Base-by-base conservation (phyloP, 805 yeast genomes). In the Candida succiphila region DNA sequence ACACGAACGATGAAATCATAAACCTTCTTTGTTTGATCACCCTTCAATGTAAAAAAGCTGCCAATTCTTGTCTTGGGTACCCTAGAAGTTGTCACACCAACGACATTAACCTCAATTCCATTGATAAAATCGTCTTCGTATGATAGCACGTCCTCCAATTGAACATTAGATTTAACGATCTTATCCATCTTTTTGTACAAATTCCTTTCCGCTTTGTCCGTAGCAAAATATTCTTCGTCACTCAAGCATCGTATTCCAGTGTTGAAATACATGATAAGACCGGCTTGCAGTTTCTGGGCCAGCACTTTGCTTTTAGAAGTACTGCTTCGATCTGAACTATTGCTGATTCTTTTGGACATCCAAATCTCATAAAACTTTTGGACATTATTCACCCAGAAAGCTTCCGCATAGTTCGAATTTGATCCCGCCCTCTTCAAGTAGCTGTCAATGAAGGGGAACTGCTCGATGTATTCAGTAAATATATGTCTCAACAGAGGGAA, bases 291-390 rank as follows among this genome's bases (percentile, higher is more conserved):
- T 44, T 80, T 81, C 37, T 60, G 56, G 17, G 75, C 75, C 30
- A 78, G 56, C 41, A 81, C 72, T 45, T 72, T 69, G 21, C 86
- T 64, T 47, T 92, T 79, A 3, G 86, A 73, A n/a, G 72, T 60
- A 39, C 81, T 85, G 13, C 76, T 79, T 22, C 96, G 63, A 44
- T 85, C 95, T 27, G 72, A 72, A 18, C 88, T 70, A 37, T 76
- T 71, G 40, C 87, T 76, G 32, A 89, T 73, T 28, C 75, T 72
- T 51, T 84, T 75, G 16, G 67, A 58, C 54, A 83, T 79, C 59
- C 92, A 78, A 35, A 78, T 71, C 49, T 87, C 94, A 48, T 80
- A 72, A 48, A 88, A 85, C 18, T 78, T 77, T 56, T 88, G 96
- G 1, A 87, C 77, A 31, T 79, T 78, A 30, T 61, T 65, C 32